These are phyloP conservation scores for Neurospora sp. DNA, from an alignment of 2,329 filamentous ascomycete species.

Conservation along the genomic window DNA sequence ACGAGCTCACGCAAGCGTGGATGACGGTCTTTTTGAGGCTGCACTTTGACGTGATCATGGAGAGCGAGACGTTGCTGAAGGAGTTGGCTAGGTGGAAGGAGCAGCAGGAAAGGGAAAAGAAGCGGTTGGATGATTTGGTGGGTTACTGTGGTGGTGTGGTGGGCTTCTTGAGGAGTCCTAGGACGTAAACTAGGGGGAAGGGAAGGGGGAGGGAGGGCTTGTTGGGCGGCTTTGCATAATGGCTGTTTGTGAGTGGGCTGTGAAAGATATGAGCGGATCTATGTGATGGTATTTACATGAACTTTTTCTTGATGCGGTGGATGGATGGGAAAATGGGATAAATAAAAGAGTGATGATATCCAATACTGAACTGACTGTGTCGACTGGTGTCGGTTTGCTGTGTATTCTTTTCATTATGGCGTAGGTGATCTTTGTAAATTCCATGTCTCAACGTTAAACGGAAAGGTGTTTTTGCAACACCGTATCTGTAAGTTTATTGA, in stretches of 20 bases:
- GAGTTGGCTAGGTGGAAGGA: constrained; percentile 61
- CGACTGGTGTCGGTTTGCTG: too few relatives aligned
- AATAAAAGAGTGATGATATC: not conserved
- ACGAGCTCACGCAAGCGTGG: constrained; percentile 92
- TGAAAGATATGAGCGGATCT: not conserved
- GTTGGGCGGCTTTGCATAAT: not conserved
- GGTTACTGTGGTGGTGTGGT: constrained; percentile 85
- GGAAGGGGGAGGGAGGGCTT: not conserved
- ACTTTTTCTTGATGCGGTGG: not conserved
- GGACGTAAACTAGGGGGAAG: constrained; percentile 28
- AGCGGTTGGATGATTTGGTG: constrained; percentile 63
- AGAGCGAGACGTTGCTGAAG: constrained; percentile 41
- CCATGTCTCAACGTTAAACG: too few relatives aligned
- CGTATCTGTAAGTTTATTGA: too few relatives aligned
- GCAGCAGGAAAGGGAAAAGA: constrained; percentile 62
- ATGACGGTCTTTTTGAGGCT: constrained; percentile 88
- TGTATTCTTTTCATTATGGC: too few relatives aligned
- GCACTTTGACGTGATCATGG: constrained; percentile 53
- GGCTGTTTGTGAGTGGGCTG: not conserved
- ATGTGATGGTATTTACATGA: not conserved
- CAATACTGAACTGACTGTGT: not conserved
- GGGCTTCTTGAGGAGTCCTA: constrained; percentile 61
- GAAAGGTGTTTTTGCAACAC: too few relatives aligned
- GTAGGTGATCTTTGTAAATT: too few relatives aligned
- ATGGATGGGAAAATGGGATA: not conserved